phyloP scores from a whole-genome alignment of 2,329 filamentous ascomycete species.

The Macrophomina pseudophaseolina region DNA sequence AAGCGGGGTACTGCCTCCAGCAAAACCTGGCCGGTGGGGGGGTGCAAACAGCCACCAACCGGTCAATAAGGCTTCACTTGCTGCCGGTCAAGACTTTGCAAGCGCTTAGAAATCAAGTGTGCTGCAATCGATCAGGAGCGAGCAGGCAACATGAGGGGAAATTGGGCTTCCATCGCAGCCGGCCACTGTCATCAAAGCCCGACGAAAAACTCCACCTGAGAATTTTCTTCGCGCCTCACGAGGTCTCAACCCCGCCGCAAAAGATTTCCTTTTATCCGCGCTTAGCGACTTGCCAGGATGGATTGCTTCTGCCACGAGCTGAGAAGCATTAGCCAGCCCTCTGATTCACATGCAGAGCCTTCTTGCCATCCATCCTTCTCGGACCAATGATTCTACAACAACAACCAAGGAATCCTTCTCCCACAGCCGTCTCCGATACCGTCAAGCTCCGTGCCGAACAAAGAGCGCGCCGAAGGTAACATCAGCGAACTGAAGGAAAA shows the following conservation, averaged over 20 bases:
- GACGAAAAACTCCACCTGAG: neutral
- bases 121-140: neutral
- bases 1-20: neutral
- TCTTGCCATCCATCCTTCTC: neutral
- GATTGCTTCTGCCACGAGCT: neutral
- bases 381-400: neutral
- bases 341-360: neutral
- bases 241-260: neutral
- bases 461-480: neutral
- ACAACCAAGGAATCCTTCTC: neutral
- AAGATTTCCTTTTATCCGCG: neutral
- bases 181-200: neutral
- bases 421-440: neutral
- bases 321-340: neutral
- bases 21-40: constrained; percentile 16
- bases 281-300: neutral
- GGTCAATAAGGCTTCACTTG: neutral
- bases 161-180: constrained; percentile 1
- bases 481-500: neutral
- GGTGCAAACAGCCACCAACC: neutral
- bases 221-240: neutral
- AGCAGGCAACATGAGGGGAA: constrained; percentile 1
- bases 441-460: neutral
- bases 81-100: constrained; percentile 9
- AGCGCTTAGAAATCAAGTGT: neutral